Percentiles rank a stretch among this genome's conserved stretches.
Conservation (phyloP, 1,284 basidiomycete species). For the Malassezia dermatis region DNA sequence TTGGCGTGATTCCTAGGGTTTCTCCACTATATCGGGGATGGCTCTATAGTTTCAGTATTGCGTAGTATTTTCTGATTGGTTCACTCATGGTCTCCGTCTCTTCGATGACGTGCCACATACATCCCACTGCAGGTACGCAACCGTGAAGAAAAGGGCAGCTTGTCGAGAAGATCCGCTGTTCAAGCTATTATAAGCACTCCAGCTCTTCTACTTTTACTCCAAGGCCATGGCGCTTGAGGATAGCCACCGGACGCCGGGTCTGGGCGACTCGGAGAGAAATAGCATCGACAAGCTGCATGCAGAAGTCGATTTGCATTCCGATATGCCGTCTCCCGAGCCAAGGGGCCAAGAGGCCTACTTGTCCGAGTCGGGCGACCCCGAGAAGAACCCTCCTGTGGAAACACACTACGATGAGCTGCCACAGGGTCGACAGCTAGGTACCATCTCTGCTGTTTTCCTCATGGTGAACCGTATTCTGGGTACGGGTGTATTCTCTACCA, state of each 20-base stretch:
- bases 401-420: slow-evolving; percentile 14
- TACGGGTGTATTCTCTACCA: slow-evolving; percentile 67
- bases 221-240: neutral
- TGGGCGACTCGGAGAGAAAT: neutral
- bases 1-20: neutral
- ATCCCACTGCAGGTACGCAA: neutral
- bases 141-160: neutral
- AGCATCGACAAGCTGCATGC: neutral
- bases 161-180: neutral
- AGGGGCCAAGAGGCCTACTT: neutral
- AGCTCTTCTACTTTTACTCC: neutral
- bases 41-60: neutral
- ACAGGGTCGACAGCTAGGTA: slow-evolving; percentile 26
- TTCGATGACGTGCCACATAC: slow-evolving; percentile 6
- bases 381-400: neutral
- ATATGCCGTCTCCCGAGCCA: neutral
- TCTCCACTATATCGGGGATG: neutral
- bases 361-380: neutral
- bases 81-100: neutral
- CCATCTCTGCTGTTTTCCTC: slow-evolving; percentile 58
- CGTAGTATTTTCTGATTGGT: neutral
- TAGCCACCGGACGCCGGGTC: neutral
- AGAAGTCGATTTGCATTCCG: neutral
- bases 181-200: neutral
- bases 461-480: slow-evolving; percentile 68